These are phyloP conservation scores for Hsuehochloa calcarea DNA, from an alignment of 176 grass and related monocot genomes.

Conservation along the genomic window DNA sequence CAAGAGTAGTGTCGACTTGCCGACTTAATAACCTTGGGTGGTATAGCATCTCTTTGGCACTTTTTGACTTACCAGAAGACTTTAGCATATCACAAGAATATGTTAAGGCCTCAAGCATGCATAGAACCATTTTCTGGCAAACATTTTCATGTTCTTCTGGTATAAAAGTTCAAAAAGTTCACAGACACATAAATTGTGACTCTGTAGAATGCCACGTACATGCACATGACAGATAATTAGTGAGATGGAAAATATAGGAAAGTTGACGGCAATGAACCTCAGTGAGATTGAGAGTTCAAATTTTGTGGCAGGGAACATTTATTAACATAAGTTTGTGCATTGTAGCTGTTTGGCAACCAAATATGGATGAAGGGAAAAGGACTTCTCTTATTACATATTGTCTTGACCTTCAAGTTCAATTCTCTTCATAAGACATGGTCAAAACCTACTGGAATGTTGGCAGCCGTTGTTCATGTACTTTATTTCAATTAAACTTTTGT, in stretches of 20 bases:
- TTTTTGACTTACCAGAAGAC: not conserved
- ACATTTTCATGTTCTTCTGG: not conserved
- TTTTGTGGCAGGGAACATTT: too few relatives aligned
- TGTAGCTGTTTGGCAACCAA: too few relatives aligned
- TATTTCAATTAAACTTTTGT: not conserved
- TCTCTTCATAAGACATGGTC: not conserved
- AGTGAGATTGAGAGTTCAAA: not conserved
- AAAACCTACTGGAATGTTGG: not conserved
- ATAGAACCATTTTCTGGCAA: constrained; percentile 3
- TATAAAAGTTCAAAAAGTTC: not conserved
- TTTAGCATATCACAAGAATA: not conserved
- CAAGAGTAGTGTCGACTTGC: too few relatives aligned
- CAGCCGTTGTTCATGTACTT: not conserved
- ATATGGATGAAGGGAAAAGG: not conserved
- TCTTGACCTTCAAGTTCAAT: too few relatives aligned
- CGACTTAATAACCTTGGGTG: too few relatives aligned
- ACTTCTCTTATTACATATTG: not conserved
- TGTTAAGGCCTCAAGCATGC: not conserved
- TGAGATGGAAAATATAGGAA: not conserved
- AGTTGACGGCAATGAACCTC: not conserved
- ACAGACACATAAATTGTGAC: not conserved
- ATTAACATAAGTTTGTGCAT: too few relatives aligned
- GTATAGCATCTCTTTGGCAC: not conserved
- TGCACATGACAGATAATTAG: not conserved
- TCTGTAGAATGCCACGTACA: not conserved